Percentiles rank a stretch among this genome's conserved stretches.
These are phyloP conservation scores for Tricholoma matsutake DNA, from an alignment of 768 basidiomycete species.

Conservation along the genomic window DNA sequence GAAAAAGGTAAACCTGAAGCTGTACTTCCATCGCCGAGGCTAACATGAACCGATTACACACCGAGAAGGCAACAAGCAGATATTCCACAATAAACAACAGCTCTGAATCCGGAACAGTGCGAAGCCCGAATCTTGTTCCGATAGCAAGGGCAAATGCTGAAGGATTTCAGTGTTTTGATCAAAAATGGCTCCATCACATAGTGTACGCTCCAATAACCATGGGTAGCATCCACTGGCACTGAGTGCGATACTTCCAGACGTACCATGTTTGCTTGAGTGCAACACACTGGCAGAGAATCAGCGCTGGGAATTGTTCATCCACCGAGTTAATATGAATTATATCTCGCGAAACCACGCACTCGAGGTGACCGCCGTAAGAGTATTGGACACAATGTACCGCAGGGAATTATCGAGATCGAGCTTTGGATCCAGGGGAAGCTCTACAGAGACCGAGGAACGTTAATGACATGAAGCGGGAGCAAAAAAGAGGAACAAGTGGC, in stretches of 20 bases:
- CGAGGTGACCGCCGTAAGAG: slow-evolving; percentile 48
- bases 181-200: slow-evolving; percentile 22
- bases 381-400: slow-evolving; percentile 54
- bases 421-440: not conserved
- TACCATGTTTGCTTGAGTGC: slow-evolving; percentile 44
- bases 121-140: slow-evolving; percentile 52
- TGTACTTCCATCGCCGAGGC: too few species aligned
- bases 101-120: slow-evolving; percentile 48
- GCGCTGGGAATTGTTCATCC: slow-evolving; percentile 16
- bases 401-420: slow-evolving; percentile 41
- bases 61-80: slow-evolving; percentile 58
- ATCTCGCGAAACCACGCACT: slow-evolving; percentile 26
- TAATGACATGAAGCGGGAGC: not conserved
- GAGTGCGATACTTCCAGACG: slow-evolving; percentile 43
- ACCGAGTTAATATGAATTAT: not conserved
- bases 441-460: not conserved
- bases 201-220: slow-evolving; percentile 63
- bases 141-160: slow-evolving; percentile 58
- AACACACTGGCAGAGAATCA: slow-evolving; percentile 37
- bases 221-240: slow-evolving; percentile 56
- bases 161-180: not conserved
- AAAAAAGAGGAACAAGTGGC: not conserved
- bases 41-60: slow-evolving; percentile 20
- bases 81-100: slow-evolving; percentile 55
- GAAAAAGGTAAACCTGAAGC: not conserved